These are phyloP conservation scores for Coffea canephora DNA, from an alignment of 257 asterid genomes.

Conservation along the genomic window DNA sequence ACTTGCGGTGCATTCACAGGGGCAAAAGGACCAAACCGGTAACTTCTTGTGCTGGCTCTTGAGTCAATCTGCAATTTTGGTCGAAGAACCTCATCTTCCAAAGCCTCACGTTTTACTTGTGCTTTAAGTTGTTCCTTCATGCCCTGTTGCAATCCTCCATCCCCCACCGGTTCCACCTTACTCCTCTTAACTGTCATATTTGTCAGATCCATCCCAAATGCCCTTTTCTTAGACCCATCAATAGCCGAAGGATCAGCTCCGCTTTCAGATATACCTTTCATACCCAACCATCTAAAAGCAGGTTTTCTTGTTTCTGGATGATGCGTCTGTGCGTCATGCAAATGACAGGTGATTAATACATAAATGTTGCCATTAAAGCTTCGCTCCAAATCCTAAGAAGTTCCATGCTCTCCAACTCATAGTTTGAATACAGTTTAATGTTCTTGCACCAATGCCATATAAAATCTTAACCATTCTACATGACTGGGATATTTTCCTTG, in stretches of 20 bases:
- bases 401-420: not conserved
- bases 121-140: constrained; percentile 33
- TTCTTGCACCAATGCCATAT: not conserved
- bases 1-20: constrained; percentile 58
- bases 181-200: constrained; percentile 57
- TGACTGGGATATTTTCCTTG: not conserved
- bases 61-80: constrained; percentile 21
- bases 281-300: constrained; percentile 86
- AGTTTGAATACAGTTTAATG: not conserved
- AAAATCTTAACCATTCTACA: not conserved
- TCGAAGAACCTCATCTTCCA: constrained; percentile 45
- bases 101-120: constrained; percentile 51
- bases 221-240: constrained; percentile 62
- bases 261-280: constrained; percentile 41
- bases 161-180: constrained; percentile 30
- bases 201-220: constrained; percentile 81
- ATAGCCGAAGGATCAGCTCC: constrained; percentile 28
- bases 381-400: not conserved
- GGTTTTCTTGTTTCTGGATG: constrained; percentile 96
- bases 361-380: not conserved
- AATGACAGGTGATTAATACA: not conserved
- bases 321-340: constrained; percentile 58
- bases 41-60: constrained; percentile 39
- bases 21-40: constrained; percentile 94
- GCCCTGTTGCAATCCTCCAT: constrained; percentile 23